Evolutionary conservation across 495 filamentous ascomycete genomes (phyloP).

Genomic region (Penicillium daleae): DNA sequence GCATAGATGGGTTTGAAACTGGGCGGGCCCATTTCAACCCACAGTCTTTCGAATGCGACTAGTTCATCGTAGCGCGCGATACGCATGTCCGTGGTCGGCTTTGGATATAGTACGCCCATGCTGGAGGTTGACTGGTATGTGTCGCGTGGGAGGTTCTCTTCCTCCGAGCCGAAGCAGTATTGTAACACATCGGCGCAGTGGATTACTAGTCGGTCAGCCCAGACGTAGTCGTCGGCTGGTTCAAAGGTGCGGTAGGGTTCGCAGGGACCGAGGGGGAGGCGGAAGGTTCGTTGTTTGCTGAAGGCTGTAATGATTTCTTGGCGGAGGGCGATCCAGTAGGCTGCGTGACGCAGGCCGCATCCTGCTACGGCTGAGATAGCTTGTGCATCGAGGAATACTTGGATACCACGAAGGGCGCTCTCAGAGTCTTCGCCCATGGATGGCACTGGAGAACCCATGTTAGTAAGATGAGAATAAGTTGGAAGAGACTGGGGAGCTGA

Average conservation of each 20-base stretch:
- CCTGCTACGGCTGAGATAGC: constrained; percentile 15
- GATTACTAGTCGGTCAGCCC: constrained; percentile 39
- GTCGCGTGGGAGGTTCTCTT: constrained; percentile 13
- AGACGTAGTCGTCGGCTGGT: constrained; percentile 36
- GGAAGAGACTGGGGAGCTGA: constrained; percentile 12
- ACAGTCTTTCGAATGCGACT: constrained; percentile 23
- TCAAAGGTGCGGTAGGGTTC: constrained; percentile 32
- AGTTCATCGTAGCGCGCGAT: constrained; percentile 27
- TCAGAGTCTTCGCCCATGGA: constrained; percentile 22
- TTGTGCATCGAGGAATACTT: constrained; percentile 23
- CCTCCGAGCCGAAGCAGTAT: constrained; percentile 30
- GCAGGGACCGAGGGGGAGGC: constrained; percentile 26
- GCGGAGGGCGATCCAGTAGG: constrained; percentile 40
- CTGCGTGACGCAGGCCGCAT: constrained; percentile 34
- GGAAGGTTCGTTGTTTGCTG: constrained; percentile 37
- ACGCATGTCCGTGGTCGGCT: constrained; percentile 12
- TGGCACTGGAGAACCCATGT: neutral
- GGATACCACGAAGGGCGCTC: constrained; percentile 20
- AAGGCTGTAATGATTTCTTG: constrained; percentile 44
- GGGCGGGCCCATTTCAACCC: constrained; percentile 20
- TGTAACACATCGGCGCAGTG: constrained; percentile 38
- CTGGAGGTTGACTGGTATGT: constrained; percentile 10
- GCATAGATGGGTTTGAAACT: constrained; percentile 33
- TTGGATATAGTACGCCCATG: constrained; percentile 10
- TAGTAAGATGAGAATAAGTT: neutral